Conservation (phyloP, 805 yeast species). For the Kluyveromyces lactis region DNA sequence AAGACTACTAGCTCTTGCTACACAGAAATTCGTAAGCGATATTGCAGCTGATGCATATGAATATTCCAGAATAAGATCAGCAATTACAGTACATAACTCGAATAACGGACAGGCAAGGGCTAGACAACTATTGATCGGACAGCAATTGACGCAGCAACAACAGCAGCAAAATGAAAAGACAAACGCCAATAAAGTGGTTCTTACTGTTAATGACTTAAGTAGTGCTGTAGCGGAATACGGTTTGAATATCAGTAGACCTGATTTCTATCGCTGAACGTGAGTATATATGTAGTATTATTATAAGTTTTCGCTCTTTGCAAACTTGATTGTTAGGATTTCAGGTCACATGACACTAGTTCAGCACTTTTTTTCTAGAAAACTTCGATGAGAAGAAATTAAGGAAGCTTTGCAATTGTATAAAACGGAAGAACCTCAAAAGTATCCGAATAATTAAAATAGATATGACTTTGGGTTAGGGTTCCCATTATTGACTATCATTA, state of each 20-base stretch:
- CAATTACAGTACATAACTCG: constrained; percentile 77
- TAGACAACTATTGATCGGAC: constrained; percentile 66
- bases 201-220: constrained; percentile 89
- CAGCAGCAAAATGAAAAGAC: constrained; percentile 36
- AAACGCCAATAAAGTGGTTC: constrained; percentile 61
- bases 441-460: too few species aligned
- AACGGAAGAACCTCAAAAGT: too few species aligned
- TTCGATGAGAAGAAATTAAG: too few species aligned
- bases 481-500: too few species aligned
- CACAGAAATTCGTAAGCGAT: constrained; percentile 91
- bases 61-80: constrained; percentile 84
- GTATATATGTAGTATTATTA: constrained; percentile 1
- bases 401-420: too few species aligned
- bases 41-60: constrained; percentile 96
- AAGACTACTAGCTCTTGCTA: constrained; percentile 83
- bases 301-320: too few species aligned
- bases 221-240: constrained; percentile 92
- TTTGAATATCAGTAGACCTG: constrained; percentile 82
- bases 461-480: too few species aligned
- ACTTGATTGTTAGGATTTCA: too few species aligned
- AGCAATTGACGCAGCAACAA: constrained; percentile 31
- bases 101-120: constrained; percentile 83
- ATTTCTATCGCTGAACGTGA: constrained; percentile 64
- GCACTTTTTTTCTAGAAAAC: neutral
- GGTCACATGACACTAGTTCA: neutral